A percentile compares a stretch with the other conserved stretches of the same genome.
Conservation (phyloP, 2,329 filamentous ascomycete species). For the Pseudocercospora crystallina region DNA sequence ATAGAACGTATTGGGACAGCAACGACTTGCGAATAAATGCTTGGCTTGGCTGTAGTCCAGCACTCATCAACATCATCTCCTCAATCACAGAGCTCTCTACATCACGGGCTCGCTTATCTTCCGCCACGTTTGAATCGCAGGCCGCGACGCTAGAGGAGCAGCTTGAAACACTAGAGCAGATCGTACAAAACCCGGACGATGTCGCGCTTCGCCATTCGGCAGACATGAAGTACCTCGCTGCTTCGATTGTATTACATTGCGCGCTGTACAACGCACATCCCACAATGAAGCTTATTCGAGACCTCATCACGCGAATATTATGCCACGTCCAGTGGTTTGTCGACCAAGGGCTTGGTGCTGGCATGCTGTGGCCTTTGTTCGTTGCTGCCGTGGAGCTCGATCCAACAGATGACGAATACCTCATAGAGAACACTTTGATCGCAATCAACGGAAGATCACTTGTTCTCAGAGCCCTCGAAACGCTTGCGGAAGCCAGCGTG, state of each 20-base stretch:
- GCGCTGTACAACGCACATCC: background rate
- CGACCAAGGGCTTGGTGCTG: background rate
- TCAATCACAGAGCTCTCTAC: background rate
- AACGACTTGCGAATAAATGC: background rate
- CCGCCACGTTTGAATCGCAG: background rate
- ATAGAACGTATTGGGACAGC: conserved; percentile 2
- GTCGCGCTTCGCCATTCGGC: background rate
- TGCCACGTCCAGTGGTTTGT: background rate
- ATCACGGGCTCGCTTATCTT: background rate
- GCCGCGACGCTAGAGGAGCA: background rate
- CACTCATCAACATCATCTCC: background rate
- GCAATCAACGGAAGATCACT: background rate
- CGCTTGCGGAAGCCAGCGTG: background rate
- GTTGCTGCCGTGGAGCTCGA: conserved; percentile 3
- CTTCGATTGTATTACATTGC: background rate
- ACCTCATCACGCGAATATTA: background rate
- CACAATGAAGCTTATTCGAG: background rate
- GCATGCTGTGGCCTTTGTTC: background rate
- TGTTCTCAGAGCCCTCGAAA: background rate
- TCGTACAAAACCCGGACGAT: background rate
- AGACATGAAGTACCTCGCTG: background rate
- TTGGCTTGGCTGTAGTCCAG: conserved; percentile 4
- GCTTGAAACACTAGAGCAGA: background rate
- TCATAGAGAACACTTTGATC: background rate
- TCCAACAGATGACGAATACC: background rate